These are phyloP conservation scores for Porogramme epimiltina DNA, from an alignment of 1,284 basidiomycete species.

Conservation along the genomic window DNA sequence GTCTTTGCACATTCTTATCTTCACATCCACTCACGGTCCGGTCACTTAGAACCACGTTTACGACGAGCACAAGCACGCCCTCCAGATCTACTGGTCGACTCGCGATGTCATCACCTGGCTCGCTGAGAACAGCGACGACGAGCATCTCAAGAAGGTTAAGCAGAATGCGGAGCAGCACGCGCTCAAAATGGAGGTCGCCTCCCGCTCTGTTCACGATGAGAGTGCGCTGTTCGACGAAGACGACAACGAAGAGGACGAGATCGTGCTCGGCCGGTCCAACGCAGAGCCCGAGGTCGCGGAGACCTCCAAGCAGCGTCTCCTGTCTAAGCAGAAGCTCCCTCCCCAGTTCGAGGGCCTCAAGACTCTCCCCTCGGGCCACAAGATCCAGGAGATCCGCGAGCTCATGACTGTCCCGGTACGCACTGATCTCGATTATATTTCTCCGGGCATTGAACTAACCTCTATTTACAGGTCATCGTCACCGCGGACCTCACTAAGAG, in stretches of 20 bases:
- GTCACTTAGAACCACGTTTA: slow-evolving; percentile 81
- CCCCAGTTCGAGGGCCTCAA: slow-evolving; percentile 84
- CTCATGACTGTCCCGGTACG: slow-evolving; percentile 88
- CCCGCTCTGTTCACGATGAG: slow-evolving; percentile 82
- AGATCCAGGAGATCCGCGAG: slow-evolving; percentile 91
- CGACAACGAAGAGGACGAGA: slow-evolving; percentile 76
- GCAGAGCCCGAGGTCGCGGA: slow-evolving; percentile 45
- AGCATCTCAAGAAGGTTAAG: slow-evolving; percentile 90
- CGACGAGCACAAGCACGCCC: slow-evolving; percentile 87
- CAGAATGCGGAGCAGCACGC: slow-evolving; percentile 85
- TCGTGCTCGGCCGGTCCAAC: slow-evolving; percentile 70
- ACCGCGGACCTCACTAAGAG: slow-evolving; percentile 93
- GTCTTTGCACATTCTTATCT: not conserved
- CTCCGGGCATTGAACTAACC: not conserved
- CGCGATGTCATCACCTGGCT: slow-evolving; percentile 94
- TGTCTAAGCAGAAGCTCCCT: slow-evolving; percentile 72
- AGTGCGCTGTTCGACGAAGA: slow-evolving; percentile 88
- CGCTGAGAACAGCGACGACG: slow-evolving; percentile 92
- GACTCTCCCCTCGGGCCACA: slow-evolving; percentile 73
- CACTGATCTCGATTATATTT: slow-evolving; percentile 15
- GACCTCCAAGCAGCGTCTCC: slow-evolving; percentile 73
- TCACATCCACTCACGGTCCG: not conserved
- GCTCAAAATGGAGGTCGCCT: slow-evolving; percentile 83
- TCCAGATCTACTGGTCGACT: slow-evolving; percentile 91
- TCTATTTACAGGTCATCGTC: slow-evolving; percentile 72